Base-by-base conservation (phyloP, 495 filamentous ascomycete genomes). In the Usnea hakonensis region DNA sequence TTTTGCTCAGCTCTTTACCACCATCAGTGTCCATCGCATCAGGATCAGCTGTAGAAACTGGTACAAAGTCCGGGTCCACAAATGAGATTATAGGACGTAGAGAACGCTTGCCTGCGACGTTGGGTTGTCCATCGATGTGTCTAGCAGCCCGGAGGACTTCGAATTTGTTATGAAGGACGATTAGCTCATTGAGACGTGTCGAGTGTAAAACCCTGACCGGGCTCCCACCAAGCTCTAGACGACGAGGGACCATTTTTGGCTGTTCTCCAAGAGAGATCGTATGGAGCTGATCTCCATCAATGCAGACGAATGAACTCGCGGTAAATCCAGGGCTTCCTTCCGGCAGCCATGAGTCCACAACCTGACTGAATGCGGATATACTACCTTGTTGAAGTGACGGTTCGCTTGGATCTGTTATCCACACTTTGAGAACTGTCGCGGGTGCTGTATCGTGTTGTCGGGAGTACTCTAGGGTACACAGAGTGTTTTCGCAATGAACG, bases 191-290 rank as follows among this genome's bases (percentile, higher is more conserved):
- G 2, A 81, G 69, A 61, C 72, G 66, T 26, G 66, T 58, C 0
- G 78, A 81, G 67, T 77, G 79, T 17, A 69, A 63, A 1, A 81
- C 58, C 56, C 73, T 79, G 60, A 61, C 73, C 13, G 78, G 74
- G 43, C 70, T 78, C 5, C 79, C 78, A 44, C 72, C 73, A 16
- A 81, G 37, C 36, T 65, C 64, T 17, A 80, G 78, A 28, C 71
- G 72, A 37, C 78, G 71, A 28, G 79, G 77, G 23, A 81, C 72
- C 46, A 74, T 71, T 50, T 46, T 37, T 41, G 55, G 52, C 26
- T 69, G 64, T 26, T 60, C 56, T 23, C 74, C 71, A 28, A 81
- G 48, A 55, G 69, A 72, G 43, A 76, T 75, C 26, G 78, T 68
- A 19, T 78, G 68, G 61, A 81, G 68, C 21, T 74, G 66, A 8